Conservation (phyloP, 2,329 filamentous ascomycete species). For the Stachybotrys chlorohalonatus region DNA sequence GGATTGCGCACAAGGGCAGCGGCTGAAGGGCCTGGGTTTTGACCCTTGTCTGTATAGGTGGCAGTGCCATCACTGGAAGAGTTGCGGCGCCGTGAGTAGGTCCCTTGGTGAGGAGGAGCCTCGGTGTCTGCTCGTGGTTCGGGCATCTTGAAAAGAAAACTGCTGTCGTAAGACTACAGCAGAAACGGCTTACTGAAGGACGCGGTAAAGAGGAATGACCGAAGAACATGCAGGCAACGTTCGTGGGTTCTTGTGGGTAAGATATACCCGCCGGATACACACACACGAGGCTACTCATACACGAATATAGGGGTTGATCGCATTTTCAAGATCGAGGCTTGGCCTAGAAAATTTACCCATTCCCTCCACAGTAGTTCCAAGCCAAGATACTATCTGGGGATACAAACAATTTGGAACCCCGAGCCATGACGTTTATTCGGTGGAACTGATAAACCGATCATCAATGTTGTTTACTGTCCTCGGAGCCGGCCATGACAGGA, state of each 20-base stretch:
- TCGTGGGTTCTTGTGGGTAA: neutral
- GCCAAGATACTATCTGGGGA: neutral
- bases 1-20: slow-evolving; percentile 21
- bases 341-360: neutral
- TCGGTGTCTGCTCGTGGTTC: slow-evolving; percentile 12
- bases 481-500: neutral
- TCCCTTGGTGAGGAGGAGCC: slow-evolving; percentile 9
- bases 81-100: slow-evolving; percentile 4
- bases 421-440: neutral
- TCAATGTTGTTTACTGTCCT: neutral
- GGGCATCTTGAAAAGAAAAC: slow-evolving; percentile 9
- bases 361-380: neutral
- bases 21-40: slow-evolving; percentile 8
- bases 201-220: neutral
- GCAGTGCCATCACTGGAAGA: slow-evolving; percentile 11
- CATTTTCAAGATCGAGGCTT: neutral
- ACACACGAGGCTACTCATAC: neutral
- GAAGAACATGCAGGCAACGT: neutral
- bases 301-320: neutral
- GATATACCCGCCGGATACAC: neutral
- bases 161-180: neutral
- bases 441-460: neutral
- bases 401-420: neutral
- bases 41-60: slow-evolving; percentile 8
- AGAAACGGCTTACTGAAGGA: neutral